Evolutionary conservation across 257 asterid species (phyloP).

Genomic region (Primulina tabacum): DNA sequence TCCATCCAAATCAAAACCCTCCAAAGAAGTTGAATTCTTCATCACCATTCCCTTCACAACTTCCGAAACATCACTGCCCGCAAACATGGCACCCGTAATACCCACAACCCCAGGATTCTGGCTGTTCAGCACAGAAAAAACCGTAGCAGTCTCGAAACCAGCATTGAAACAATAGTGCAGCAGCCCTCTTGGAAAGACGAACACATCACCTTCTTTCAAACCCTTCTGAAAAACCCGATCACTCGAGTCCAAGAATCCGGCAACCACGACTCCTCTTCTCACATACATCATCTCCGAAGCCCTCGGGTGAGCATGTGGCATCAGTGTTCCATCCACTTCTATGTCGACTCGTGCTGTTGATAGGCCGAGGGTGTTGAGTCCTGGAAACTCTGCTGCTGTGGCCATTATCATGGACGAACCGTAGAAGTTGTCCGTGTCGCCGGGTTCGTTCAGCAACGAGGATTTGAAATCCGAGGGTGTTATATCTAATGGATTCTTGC

Average conservation of each 20-base stretch:
- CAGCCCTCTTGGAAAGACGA: slow-evolving; percentile 66
- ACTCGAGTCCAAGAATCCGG: slow-evolving; percentile 55
- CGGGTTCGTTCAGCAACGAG: slow-evolving; percentile 36
- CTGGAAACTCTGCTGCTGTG: slow-evolving; percentile 66
- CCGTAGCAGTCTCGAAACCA: slow-evolving; percentile 53
- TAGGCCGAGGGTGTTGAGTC: slow-evolving; percentile 68
- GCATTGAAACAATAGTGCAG: slow-evolving; percentile 57
- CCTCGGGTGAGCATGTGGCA: slow-evolving; percentile 61
- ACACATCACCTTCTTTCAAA: slow-evolving; percentile 56
- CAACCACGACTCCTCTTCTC: slow-evolving; percentile 45
- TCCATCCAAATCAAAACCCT: slow-evolving; percentile 38
- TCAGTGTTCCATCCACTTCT: slow-evolving; percentile 59
- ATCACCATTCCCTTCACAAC: slow-evolving; percentile 23
- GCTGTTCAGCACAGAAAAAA: slow-evolving; percentile 58
- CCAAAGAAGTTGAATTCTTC: slow-evolving; percentile 35
- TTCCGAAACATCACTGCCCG: slow-evolving; percentile 17
- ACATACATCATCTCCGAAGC: slow-evolving; percentile 72
- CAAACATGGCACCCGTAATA: slow-evolving; percentile 43
- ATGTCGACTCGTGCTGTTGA: slow-evolving; percentile 60
- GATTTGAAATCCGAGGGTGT: slow-evolving; percentile 64
- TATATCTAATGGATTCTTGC: slow-evolving; percentile 51
- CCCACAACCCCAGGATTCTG: slow-evolving; percentile 70
- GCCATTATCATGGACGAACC: slow-evolving; percentile 39
- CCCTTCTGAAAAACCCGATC: slow-evolving; percentile 43
- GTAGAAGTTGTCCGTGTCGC: slow-evolving; percentile 48